Base-by-base conservation (phyloP, 257 asterid genomes). In the Eustoma russellianum region DNA sequence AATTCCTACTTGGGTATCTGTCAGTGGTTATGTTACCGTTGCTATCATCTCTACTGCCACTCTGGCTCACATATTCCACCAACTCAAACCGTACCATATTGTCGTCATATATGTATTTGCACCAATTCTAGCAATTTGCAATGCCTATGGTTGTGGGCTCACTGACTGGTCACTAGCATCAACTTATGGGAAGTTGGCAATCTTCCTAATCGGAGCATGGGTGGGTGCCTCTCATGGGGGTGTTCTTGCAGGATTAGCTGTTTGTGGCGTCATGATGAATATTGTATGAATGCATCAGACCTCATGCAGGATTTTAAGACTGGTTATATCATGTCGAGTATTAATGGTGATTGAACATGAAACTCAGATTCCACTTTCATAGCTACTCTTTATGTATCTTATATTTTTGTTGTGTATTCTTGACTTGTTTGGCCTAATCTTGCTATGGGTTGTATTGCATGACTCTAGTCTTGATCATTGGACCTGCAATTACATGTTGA, bases 231-330 rank as follows among this genome's bases (percentile, higher is more conserved):
- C 75, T 40, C 77, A 81, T 33, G 97, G 97, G 0, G 97, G 97
- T 5, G 93, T 89, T 58, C 89, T 89, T 30, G 95, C 97, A 0
- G 97, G 97, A 5, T 60, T 88, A 64, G 95, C 95, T 2, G 94
- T 95, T 0, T 88, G 95, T 61, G 97, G 97, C 0, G 97, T 88
- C 56, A 85, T 88, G 97, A 88, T 88, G 97, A 88, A 88, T 60
- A 88, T 88, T 0, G 97, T 85, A 33, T 65, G 4, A 88, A 95
- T 4, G 97, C 97, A 51, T 88, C 97, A 0, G 97, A 88, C 82
- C 83, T 88, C 41, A 77, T 75, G 5, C 97, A 85, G 72, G 97
- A 85, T 55, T 88, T 88, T 62, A 88, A 82, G 68, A 84, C 96
- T 5, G 96, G 96, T 41, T 88, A 88, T 60, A 61, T 84, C n/a